Conservation (phyloP, 164 flowering plant species). For the Tinospora cordifolia region DNA sequence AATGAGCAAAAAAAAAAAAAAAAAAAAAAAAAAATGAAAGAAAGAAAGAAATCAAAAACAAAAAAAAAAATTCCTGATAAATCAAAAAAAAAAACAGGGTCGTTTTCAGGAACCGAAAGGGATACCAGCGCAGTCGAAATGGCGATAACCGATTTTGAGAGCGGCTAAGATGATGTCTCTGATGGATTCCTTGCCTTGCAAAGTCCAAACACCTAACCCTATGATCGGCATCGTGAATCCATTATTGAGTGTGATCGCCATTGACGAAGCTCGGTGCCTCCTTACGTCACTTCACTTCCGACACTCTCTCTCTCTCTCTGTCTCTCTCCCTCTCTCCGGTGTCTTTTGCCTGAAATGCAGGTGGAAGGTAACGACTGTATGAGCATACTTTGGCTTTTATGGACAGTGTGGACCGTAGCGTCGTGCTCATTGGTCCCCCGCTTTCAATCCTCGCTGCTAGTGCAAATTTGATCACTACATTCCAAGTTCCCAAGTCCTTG, state of each 20-base stretch:
- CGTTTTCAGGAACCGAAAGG: too few relatives aligned
- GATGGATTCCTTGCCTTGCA: constrained; percentile 48
- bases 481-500: neutral
- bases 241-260: constrained; percentile 67
- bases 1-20: too few relatives aligned
- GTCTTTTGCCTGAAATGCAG: neutral
- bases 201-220: constrained; percentile 87
- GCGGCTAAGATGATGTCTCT: constrained; percentile 56
- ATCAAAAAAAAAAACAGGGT: too few relatives aligned
- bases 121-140: constrained; percentile 91
- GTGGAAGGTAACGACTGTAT: too few relatives aligned
- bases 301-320: neutral
- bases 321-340: neutral
- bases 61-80: too few relatives aligned
- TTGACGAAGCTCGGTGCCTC: constrained; percentile 9
- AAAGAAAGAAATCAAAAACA: too few relatives aligned
- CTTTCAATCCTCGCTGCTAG: neutral
- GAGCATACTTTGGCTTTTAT: too few relatives aligned
- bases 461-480: too few relatives aligned
- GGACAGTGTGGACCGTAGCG: too few relatives aligned
- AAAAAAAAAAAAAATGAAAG: too few relatives aligned
- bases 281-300: too few relatives aligned
- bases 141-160: constrained; percentile 84
- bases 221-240: constrained; percentile 69
- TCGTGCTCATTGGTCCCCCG: neutral